A percentile compares a stretch with the other conserved stretches of the same genome.
phyloP scores from a whole-genome alignment of 164 flowering plant species.

The Magnolia sinica region DNA sequence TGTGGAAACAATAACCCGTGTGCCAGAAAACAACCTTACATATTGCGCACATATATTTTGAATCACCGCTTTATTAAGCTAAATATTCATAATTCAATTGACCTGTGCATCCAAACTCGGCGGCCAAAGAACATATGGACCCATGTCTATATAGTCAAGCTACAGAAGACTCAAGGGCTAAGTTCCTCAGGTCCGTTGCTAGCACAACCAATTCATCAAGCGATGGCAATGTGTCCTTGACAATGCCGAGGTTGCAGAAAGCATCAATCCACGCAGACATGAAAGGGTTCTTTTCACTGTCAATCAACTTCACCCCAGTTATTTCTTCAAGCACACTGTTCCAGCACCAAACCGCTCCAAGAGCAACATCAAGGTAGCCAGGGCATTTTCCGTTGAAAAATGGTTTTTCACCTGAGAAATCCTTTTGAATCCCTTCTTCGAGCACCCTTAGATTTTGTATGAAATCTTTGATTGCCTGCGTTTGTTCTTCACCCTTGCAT shows the following conservation, averaged over 20 bases:
- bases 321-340: not conserved
- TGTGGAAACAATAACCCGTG: too few species aligned
- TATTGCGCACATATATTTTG: too few species aligned
- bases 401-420: not conserved
- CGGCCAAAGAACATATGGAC: too few species aligned
- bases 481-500: conserved; percentile 4
- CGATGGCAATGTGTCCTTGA: not conserved
- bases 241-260: not conserved
- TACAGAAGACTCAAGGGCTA: not conserved
- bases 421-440: conserved; percentile 1
- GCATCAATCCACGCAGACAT: not conserved
- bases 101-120: too few species aligned
- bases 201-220: not conserved
- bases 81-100: too few species aligned
- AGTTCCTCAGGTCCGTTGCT: not conserved
- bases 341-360: not conserved
- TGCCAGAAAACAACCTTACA: too few species aligned
- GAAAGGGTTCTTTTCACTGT: not conserved
- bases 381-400: conserved; percentile 1
- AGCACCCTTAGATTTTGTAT: not conserved
- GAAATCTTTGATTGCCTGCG: conserved; percentile 2
- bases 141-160: not conserved
- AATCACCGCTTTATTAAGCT: too few species aligned
- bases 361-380: not conserved
- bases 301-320: not conserved